Evolutionary conservation across 768 basidiomycete genomes (phyloP).

Genomic region (Sporobolomyces roseus): DNA sequence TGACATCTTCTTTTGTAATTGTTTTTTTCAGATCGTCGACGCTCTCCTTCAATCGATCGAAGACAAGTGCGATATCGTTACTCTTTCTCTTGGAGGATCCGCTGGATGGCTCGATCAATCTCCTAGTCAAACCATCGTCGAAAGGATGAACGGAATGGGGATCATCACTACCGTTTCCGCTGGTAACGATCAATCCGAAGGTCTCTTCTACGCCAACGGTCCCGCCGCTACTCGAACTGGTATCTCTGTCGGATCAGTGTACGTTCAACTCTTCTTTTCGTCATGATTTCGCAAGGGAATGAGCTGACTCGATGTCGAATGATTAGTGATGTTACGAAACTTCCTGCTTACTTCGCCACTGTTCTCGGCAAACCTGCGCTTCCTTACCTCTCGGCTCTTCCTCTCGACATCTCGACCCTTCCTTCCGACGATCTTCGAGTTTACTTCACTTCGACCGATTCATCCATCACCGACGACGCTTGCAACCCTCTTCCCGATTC

Average conservation of each 20-base stretch:
- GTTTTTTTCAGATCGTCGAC: conserved; percentile 38
- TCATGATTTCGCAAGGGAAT: too few relatives aligned
- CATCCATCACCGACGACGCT: conserved; percentile 58
- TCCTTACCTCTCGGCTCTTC: conserved; percentile 57
- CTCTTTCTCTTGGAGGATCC: conserved; percentile 62
- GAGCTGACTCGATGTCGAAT: too few relatives aligned
- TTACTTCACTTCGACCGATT: conserved; percentile 65
- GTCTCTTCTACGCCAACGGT: conserved; percentile 61
- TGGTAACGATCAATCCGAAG: conserved; percentile 59
- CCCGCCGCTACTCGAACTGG: conserved; percentile 58
- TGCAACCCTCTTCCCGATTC: conserved; percentile 59
- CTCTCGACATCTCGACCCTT: conserved; percentile 55
- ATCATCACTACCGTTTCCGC: conserved; percentile 64
- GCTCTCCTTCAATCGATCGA: conserved; percentile 51
- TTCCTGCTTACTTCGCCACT: conserved; percentile 59
- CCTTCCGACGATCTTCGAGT: conserved; percentile 57
- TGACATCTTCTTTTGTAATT: neutral
- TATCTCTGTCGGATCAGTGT: conserved; percentile 53
- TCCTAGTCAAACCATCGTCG: conserved; percentile 58
- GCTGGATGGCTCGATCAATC: conserved; percentile 63
- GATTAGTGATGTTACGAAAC: conserved; percentile 52
- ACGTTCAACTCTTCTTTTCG: too few relatives aligned
- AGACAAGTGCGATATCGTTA: conserved; percentile 63
- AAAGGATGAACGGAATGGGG: conserved; percentile 59
- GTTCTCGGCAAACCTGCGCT: conserved; percentile 57